These are phyloP conservation scores for Crassisporium funariophilum DNA, from an alignment of 768 basidiomycete genomes.

Conservation along the genomic window DNA sequence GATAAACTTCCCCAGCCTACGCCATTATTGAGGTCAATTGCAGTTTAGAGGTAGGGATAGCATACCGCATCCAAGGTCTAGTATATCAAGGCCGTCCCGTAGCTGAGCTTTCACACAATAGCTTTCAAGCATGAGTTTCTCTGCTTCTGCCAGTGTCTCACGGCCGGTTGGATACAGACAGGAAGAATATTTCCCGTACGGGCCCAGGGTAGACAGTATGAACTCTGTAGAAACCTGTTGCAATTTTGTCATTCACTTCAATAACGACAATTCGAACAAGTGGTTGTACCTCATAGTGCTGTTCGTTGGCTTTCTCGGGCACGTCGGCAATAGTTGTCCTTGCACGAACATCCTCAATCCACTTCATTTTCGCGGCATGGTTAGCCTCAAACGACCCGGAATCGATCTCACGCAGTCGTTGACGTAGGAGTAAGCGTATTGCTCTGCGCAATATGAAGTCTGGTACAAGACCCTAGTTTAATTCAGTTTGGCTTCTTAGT, in stretches of 20 bases:
- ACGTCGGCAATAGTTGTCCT: conserved; percentile 58
- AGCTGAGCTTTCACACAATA: conserved; percentile 69
- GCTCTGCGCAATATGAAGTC: conserved; percentile 48
- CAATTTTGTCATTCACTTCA: too few species aligned
- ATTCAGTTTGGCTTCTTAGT: neutral
- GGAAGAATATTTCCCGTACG: conserved; percentile 66
- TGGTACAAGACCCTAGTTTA: conserved; percentile 63
- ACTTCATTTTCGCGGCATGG: conserved; percentile 66
- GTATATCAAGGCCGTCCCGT: conserved; percentile 58
- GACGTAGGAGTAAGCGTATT: conserved; percentile 46
- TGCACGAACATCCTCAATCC: conserved; percentile 57
- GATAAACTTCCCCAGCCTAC: conserved; percentile 74
- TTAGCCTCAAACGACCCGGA: conserved; percentile 59
- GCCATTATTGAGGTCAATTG: too few species aligned
- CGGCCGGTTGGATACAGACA: conserved; percentile 64
- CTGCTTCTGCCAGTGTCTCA: conserved; percentile 64
- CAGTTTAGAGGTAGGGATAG: too few species aligned
- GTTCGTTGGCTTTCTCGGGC: conserved; percentile 71
- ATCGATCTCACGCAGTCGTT: conserved; percentile 62
- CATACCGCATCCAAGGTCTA: conserved; percentile 71
- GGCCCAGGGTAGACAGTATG: conserved; percentile 66
- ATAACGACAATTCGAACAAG: too few species aligned
- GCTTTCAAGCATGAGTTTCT: conserved; percentile 63
- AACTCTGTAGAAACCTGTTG: conserved; percentile 64
- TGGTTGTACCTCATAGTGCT: conserved; percentile 67